Percentiles rank a stretch among this genome's conserved stretches.
Evolutionary conservation across 768 basidiomycete genomes (phyloP).

Genomic region (Amanita rimosa): DNA sequence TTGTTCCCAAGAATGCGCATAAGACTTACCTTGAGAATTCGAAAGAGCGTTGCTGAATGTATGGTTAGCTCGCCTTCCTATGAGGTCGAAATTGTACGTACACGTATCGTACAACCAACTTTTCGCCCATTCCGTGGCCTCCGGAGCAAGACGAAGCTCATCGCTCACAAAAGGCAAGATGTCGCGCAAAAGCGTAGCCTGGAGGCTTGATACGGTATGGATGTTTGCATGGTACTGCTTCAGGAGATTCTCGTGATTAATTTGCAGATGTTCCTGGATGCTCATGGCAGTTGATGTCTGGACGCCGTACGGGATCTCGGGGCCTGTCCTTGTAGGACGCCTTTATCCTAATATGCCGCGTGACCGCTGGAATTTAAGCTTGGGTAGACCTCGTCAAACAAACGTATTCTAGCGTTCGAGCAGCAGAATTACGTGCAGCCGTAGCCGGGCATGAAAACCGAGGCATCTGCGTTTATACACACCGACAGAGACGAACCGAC

Average conservation of each 20-base stretch:
- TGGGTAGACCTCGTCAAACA: constrained; percentile 2
- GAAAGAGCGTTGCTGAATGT: constrained; percentile 40
- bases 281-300: constrained; percentile 11
- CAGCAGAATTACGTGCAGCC: not conserved
- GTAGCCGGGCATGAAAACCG: no score
- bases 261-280: constrained; percentile 28
- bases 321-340: not conserved
- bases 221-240: constrained; percentile 39
- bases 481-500: no score
- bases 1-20: constrained; percentile 5
- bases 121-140: constrained; percentile 37
- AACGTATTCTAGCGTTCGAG: not conserved
- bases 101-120: constrained; percentile 60
- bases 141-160: constrained; percentile 41
- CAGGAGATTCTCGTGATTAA: constrained; percentile 35
- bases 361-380: not conserved
- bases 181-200: constrained; percentile 39
- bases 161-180: constrained; percentile 49
- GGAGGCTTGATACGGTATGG: constrained; percentile 33
- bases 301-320: not conserved
- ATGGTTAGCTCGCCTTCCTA: constrained; percentile 6
- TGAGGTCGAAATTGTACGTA: constrained; percentile 22
- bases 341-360: not conserved
- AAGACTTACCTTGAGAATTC: constrained; percentile 46
- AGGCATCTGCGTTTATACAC: no score